Evolutionary conservation across 2,329 filamentous ascomycete species (phyloP).

Genomic region (Penicillium sp.): DNA sequence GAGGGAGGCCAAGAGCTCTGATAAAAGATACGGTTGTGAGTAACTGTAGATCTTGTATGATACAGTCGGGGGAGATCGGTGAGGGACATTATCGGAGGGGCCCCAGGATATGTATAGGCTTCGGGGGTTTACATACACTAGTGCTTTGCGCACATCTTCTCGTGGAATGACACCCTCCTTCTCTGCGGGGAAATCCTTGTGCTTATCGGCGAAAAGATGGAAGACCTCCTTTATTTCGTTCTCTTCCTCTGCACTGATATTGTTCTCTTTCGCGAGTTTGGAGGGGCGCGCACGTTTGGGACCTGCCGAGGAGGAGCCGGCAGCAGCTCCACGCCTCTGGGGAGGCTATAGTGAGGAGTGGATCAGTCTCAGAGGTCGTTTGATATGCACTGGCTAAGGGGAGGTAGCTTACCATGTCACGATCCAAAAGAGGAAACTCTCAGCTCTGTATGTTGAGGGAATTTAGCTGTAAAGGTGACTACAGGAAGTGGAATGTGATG

Average conservation of each 20-base stretch:
- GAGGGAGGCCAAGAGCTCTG: slow-evolving; percentile 79
- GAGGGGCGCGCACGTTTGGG: slow-evolving; percentile 61
- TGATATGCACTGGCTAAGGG: background rate
- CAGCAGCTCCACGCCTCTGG: slow-evolving; percentile 35
- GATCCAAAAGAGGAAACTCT: background rate
- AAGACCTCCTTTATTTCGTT: slow-evolving; percentile 90
- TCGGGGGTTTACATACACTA: slow-evolving; percentile 60
- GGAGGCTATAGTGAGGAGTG: slow-evolving; percentile 29
- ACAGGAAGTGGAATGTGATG: background rate
- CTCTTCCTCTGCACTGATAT: slow-evolving; percentile 80
- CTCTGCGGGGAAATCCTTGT: slow-evolving; percentile 66
- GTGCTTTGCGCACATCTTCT: slow-evolving; percentile 67
- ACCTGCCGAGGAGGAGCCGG: slow-evolving; percentile 30
- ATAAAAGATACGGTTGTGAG: background rate
- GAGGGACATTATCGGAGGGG: background rate
- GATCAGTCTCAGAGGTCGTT: background rate
- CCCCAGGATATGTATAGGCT: background rate
- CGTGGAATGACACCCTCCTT: slow-evolving; percentile 70
- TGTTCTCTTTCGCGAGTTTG: slow-evolving; percentile 89
- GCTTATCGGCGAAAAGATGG: slow-evolving; percentile 64
- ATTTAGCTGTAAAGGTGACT: background rate
- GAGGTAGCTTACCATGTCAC: slow-evolving; percentile 4
- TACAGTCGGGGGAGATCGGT: background rate
- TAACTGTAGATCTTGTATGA: background rate
- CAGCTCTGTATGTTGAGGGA: background rate